A percentile compares a stretch with the other conserved stretches of the same genome.
Evolutionary conservation across 164 flowering plant genomes (phyloP).

Genomic region (Pachysandra terminalis): DNA sequence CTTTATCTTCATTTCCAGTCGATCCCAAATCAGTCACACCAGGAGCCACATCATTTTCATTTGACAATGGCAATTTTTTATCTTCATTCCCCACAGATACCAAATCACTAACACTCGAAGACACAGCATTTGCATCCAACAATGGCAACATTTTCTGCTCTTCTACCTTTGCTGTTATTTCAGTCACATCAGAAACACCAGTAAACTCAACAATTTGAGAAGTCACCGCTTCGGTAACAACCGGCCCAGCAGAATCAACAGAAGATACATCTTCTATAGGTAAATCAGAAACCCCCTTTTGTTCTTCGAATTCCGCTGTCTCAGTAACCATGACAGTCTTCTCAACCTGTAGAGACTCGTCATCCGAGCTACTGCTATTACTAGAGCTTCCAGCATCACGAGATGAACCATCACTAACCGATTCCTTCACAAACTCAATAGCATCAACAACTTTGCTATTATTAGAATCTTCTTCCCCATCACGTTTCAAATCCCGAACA

Average conservation of each 20-base stretch:
- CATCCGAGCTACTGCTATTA: conserved; percentile 34
- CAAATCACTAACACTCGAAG: not conserved
- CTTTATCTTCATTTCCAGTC: too few species aligned
- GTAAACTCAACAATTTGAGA: not conserved
- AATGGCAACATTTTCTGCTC: not conserved
- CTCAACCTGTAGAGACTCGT: conserved; percentile 19
- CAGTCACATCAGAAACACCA: not conserved
- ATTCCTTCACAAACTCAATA: conserved; percentile 8
- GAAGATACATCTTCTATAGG: not conserved
- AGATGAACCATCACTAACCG: not conserved
- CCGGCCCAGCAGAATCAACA: not conserved
- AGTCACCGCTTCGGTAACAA: conserved; percentile 9
- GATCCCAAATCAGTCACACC: too few species aligned
- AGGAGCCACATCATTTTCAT: too few species aligned
- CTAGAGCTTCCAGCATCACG: conserved; percentile 16
- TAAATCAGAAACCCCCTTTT: conserved; percentile 4
- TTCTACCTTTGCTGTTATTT: not conserved
- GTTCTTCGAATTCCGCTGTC: conserved; percentile 9
- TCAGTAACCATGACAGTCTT: not conserved
- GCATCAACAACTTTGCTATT: conserved; percentile 8
- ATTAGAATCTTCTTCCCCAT: conserved; percentile 15
- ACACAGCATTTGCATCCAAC: not conserved
- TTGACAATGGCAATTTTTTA: too few species aligned
- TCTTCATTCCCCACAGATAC: conserved; percentile 4
- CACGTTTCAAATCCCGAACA: conserved; percentile 19